Conservation (phyloP, 108 stramenopile species). For the Aurantiochytrium sp. region DNA sequence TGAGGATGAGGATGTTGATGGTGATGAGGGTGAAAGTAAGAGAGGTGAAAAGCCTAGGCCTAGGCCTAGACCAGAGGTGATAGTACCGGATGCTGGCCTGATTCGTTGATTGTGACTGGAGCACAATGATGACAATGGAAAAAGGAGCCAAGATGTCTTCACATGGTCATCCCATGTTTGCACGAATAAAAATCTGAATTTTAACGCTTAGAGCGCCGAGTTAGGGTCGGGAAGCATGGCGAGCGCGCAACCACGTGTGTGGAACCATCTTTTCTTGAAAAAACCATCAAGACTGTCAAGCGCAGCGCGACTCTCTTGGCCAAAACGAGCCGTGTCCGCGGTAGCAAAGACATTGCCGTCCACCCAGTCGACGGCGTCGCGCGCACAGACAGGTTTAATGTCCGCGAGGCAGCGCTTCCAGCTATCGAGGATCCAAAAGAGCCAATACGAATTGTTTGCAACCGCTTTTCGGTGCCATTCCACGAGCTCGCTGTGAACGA, state of each 20-base stretch:
- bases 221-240: neutral
- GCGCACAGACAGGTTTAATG: neutral
- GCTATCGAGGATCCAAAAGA: neutral
- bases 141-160: too few relatives aligned
- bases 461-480: neutral
- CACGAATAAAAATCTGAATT: too few relatives aligned
- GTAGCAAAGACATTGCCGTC: neutral
- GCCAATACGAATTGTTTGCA: neutral
- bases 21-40: too few relatives aligned
- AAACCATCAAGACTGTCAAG: neutral
- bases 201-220: neutral
- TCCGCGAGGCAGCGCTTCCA: constrained; percentile 7
- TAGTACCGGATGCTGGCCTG: too few relatives aligned
- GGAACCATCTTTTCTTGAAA: neutral
- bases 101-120: too few relatives aligned
- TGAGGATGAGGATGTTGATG: too few relatives aligned
- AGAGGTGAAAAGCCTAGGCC: too few relatives aligned
- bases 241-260: neutral
- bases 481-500: neutral
- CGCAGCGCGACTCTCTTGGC: neutral
- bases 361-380: neutral
- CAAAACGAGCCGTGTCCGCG: neutral
- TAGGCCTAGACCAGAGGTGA: too few relatives aligned
- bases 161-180: too few relatives aligned
- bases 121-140: too few relatives aligned